Conservation (phyloP, 2,329 filamentous ascomycete species). For the Periconia macrospinosa region DNA sequence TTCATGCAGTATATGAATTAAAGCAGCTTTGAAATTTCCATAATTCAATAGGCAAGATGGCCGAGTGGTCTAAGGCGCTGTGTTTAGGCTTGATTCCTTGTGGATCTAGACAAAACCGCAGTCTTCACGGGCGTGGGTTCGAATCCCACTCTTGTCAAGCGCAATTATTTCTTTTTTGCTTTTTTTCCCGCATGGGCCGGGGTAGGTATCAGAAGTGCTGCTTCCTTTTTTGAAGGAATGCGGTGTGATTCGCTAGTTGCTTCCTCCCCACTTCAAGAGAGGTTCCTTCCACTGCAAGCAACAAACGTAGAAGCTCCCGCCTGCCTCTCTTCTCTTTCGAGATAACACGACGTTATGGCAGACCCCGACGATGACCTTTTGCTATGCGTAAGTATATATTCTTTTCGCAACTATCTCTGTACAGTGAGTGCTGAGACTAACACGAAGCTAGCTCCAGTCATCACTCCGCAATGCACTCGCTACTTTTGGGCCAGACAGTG, state of each 20-base stretch:
- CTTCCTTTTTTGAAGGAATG: no score
- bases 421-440: neutral
- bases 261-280: no score
- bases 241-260: no score
- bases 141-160: conserved; percentile 27
- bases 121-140: conserved; percentile 29
- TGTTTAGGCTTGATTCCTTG: conserved; percentile 25
- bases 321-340: neutral
- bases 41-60: conserved; percentile 14
- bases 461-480: conserved; percentile 38
- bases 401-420: neutral
- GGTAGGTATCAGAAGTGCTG: no score
- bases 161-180: conserved; percentile 6
- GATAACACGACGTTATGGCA: conserved; percentile 16
- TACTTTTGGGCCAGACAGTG: conserved; percentile 35
- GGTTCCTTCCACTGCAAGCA: neutral
- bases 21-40: no score
- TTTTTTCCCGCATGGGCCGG: no score
- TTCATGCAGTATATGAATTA: no score
- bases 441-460: conserved; percentile 30
- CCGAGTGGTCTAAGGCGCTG: conserved; percentile 37
- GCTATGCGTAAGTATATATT: conserved; percentile 24
- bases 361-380: conserved; percentile 28
- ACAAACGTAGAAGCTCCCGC: neutral
- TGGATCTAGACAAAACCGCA: conserved; percentile 18